Conservation (phyloP, 1,139 yeast species). For the Pichiaceae sp. region DNA sequence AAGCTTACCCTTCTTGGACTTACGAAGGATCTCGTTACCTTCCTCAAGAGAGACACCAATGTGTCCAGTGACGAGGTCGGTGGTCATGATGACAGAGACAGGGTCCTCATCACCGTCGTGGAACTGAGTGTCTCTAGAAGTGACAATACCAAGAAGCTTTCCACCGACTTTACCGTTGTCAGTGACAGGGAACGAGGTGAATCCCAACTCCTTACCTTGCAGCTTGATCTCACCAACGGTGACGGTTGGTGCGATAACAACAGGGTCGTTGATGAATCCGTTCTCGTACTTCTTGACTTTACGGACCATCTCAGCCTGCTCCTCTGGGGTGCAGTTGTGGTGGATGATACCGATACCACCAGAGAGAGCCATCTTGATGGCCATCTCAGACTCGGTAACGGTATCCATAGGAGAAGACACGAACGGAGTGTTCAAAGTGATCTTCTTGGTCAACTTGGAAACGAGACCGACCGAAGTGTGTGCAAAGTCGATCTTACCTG, state of each 20-base stretch:
- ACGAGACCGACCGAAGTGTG: slow-evolving; percentile 71
- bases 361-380: slow-evolving; percentile 94
- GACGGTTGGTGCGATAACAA: slow-evolving; percentile 66
- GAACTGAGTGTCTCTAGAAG: slow-evolving; percentile 96
- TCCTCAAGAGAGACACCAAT: slow-evolving; percentile 73
- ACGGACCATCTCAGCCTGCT: slow-evolving; percentile 97
- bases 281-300: slow-evolving; percentile 95
- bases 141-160: slow-evolving; percentile 87
- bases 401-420: slow-evolving; percentile 99
- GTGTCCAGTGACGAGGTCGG: slow-evolving; percentile 74
- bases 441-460: slow-evolving; percentile 82
- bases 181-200: slow-evolving; percentile 98
- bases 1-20: slow-evolving; percentile 94
- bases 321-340: slow-evolving; percentile 94
- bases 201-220: slow-evolving; percentile 70
- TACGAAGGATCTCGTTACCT: slow-evolving; percentile 86
- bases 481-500: slow-evolving; percentile 90
- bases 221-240: slow-evolving; percentile 78
- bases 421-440: slow-evolving; percentile 86
- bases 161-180: slow-evolving; percentile 84
- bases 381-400: slow-evolving; percentile 96
- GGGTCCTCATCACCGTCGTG: slow-evolving; percentile 60
- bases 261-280: slow-evolving; percentile 94
- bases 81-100: slow-evolving; percentile 83
- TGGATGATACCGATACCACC: slow-evolving; percentile 99